Percentiles rank a stretch among this genome's conserved stretches.
Conservation (phyloP, 495 filamentous ascomycete genomes). For the Penicillium cataractarum region DNA sequence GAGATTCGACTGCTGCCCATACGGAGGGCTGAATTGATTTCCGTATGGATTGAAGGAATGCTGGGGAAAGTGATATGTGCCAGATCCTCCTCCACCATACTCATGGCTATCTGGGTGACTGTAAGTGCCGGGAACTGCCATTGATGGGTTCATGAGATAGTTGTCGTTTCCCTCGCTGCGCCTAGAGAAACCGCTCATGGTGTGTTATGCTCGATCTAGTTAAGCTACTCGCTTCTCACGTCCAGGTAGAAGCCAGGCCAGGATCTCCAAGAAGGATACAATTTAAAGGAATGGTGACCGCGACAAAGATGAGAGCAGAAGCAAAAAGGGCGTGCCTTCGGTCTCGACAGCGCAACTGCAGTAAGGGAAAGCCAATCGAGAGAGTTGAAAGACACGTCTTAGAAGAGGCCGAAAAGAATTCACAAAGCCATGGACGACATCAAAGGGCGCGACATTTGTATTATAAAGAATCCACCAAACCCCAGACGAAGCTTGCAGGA, state of each 20-base stretch:
- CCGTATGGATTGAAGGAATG: conserved; percentile 42
- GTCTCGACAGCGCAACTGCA: neutral
- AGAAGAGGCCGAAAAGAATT: conserved; percentile 3
- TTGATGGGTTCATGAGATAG: conserved; percentile 45
- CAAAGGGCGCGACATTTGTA: conserved; percentile 27
- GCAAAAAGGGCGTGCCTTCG: neutral
- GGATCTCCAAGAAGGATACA: neutral
- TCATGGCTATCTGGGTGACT: conserved; percentile 40
- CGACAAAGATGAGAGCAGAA: neutral
- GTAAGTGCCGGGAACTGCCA: conserved; percentile 38
- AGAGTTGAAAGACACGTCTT: neutral
- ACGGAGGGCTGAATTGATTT: conserved; percentile 40
- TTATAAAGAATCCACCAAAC: conserved; percentile 32
- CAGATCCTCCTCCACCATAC: conserved; percentile 35
- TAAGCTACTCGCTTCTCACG: neutral
- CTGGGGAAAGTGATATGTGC: conserved; percentile 40
- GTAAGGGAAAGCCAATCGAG: neutral
- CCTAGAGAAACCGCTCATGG: conserved; percentile 45
- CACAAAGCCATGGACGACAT: conserved; percentile 12
- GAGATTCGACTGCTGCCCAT: conserved; percentile 37
- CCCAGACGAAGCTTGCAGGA: conserved; percentile 28
- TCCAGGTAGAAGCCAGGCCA: neutral
- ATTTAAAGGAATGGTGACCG: neutral
- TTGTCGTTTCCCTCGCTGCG: conserved; percentile 42
- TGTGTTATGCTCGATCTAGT: conserved; percentile 11